Evolutionary conservation across 2,329 filamentous ascomycete genomes (phyloP).

Genomic region (Exophiala dermatitidis): DNA sequence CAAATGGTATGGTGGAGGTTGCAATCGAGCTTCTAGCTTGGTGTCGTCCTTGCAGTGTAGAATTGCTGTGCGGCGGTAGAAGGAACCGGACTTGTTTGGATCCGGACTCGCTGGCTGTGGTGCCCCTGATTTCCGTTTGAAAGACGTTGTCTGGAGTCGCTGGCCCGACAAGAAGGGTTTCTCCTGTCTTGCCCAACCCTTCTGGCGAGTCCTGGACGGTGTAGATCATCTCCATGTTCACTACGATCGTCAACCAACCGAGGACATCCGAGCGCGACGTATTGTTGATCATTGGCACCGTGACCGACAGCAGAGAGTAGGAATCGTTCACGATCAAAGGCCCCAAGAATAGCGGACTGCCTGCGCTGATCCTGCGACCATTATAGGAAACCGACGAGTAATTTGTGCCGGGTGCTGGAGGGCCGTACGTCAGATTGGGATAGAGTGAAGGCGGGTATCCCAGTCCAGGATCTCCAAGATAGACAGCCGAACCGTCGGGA

Average conservation of each 20-base stretch:
- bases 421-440: slow-evolving; percentile 65
- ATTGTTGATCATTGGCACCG: slow-evolving; percentile 68
- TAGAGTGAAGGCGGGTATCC: slow-evolving; percentile 69
- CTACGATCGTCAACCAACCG: slow-evolving; percentile 77
- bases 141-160: slow-evolving; percentile 60
- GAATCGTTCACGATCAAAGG: slow-evolving; percentile 65
- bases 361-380: slow-evolving; percentile 30
- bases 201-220: slow-evolving; percentile 57
- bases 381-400: slow-evolving; percentile 37
- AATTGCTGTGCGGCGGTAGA: slow-evolving; percentile 21
- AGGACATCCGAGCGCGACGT: slow-evolving; percentile 59
- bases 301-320: slow-evolving; percentile 72
- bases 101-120: slow-evolving; percentile 37
- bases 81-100: slow-evolving; percentile 22
- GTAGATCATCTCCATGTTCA: slow-evolving; percentile 59
- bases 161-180: slow-evolving; percentile 65
- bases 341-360: slow-evolving; percentile 64
- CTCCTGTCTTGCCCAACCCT: slow-evolving; percentile 63
- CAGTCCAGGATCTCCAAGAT: slow-evolving; percentile 54
- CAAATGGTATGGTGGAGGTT: slow-evolving; percentile 48
- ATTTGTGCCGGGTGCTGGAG: slow-evolving; percentile 23
- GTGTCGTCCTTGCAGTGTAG: slow-evolving; percentile 20
- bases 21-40: slow-evolving; percentile 6
- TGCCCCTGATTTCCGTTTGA: slow-evolving; percentile 28
- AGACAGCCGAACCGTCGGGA: slow-evolving; percentile 51